These are phyloP conservation scores for Triglochin maritima DNA, from an alignment of 106 monocot species.

Conservation along the genomic window DNA sequence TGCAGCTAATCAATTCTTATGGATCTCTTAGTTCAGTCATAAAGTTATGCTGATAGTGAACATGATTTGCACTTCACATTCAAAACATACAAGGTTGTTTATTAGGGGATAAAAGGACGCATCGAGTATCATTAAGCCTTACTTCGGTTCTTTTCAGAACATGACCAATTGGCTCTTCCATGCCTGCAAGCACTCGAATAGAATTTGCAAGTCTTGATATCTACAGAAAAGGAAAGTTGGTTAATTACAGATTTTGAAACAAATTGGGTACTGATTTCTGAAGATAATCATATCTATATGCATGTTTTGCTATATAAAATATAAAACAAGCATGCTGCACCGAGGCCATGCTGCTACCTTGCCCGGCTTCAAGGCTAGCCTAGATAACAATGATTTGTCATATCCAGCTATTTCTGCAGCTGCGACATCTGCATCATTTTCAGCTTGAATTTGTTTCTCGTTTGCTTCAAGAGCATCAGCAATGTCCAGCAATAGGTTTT, in stretches of 20 bases:
- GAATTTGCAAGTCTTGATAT: slow-evolving; percentile 84
- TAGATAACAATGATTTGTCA: slow-evolving; percentile 68
- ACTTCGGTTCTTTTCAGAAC: slow-evolving; percentile 66
- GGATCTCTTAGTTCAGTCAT: no score
- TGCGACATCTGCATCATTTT: slow-evolving; percentile 78
- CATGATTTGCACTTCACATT: no score
- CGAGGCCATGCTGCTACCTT: slow-evolving; percentile 29
- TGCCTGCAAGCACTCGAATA: slow-evolving; percentile 70
- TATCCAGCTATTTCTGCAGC: slow-evolving; percentile 66
- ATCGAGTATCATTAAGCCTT: not conserved
- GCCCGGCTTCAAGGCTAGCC: slow-evolving; percentile 71
- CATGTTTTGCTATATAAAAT: no score
- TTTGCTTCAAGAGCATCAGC: slow-evolving; percentile 86
- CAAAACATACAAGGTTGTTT: no score
- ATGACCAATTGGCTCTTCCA: slow-evolving; percentile 73
- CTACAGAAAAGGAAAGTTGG: slow-evolving; percentile 17
- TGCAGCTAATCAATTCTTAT: no score
- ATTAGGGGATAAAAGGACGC: no score
- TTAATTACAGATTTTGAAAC: no score
- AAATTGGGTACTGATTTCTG: no score
- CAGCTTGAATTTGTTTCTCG: slow-evolving; percentile 46
- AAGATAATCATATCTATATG: no score
- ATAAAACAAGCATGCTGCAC: no score
- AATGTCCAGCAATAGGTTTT: slow-evolving; percentile 67
- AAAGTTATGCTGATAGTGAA: no score